Percentiles rank a stretch among this genome's conserved stretches.
Evolutionary conservation across 208 protist genomes (phyloP).

Genomic region (Trypanosoma avium): DNA sequence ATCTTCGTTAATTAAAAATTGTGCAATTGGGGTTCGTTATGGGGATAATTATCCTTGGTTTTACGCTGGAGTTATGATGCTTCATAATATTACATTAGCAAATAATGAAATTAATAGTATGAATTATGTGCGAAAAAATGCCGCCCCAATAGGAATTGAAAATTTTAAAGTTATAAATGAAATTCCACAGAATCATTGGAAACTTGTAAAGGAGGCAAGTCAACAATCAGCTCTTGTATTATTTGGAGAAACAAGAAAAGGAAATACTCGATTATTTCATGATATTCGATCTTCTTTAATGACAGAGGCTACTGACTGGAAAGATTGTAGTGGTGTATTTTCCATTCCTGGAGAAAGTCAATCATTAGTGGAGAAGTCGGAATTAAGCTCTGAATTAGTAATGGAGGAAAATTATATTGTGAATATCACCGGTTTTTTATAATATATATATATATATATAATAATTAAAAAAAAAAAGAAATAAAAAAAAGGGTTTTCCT

Average conservation of each 20-base stretch:
- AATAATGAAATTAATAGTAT: constrained; percentile 25
- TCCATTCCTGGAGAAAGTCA: neutral
- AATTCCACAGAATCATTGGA: neutral
- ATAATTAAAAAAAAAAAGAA: no score
- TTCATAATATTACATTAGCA: constrained; percentile 13
- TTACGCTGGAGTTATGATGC: constrained; percentile 11
- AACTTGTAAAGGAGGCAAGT: neutral
- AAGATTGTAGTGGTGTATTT: constrained; percentile 6
- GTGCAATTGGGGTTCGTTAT: constrained; percentile 27
- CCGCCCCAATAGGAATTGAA: neutral
- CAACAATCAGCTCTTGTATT: neutral
- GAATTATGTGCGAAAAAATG: constrained; percentile 25
- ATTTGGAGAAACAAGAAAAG: no score
- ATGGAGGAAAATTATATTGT: neutral
- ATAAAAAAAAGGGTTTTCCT: no score
- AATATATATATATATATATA: constrained; percentile 13
- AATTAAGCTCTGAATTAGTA: no score
- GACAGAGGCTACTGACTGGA: no score
- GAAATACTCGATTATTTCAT: no score
- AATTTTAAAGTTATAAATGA: constrained; percentile 4
- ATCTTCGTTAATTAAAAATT: constrained; percentile 15
- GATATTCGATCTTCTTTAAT: no score
- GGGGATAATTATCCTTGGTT: constrained; percentile 34
- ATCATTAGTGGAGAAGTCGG: neutral
- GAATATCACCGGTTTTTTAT: neutral